Percentiles rank a stretch among this genome's conserved stretches.
These are phyloP conservation scores for Purshia tridentata DNA, from an alignment of 306 rosid species.

Conservation along the genomic window DNA sequence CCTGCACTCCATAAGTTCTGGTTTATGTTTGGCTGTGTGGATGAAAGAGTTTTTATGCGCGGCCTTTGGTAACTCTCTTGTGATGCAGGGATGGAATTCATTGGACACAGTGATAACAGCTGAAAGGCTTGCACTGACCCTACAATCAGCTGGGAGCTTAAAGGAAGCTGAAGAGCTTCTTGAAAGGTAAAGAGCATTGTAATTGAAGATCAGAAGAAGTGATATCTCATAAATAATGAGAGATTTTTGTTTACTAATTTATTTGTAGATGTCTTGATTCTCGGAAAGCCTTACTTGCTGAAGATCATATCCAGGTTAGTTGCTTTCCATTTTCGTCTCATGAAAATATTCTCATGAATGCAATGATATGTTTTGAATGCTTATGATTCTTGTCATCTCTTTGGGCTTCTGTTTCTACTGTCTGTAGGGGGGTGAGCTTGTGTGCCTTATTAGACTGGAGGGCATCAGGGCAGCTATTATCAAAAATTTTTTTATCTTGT, in stretches of 20 bases:
- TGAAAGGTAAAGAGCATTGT: conserved; percentile 53
- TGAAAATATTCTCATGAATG: neutral
- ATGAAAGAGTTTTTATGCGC: neutral
- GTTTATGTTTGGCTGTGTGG: neutral
- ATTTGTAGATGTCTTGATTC: conserved; percentile 65
- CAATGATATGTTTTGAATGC: neutral
- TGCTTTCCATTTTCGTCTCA: conserved; percentile 6
- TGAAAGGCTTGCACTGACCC: conserved; percentile 69
- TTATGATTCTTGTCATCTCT: neutral
- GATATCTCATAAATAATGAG: neutral
- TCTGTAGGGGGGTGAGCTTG: no score
- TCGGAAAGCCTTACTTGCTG: conserved; percentile 62
- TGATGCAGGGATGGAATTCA: conserved; percentile 72
- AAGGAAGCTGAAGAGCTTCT: conserved; percentile 79
- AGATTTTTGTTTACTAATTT: neutral
- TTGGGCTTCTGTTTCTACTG: no score
- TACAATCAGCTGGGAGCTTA: conserved; percentile 51
- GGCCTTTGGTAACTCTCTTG: conserved; percentile 21
- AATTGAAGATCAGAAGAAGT: neutral
- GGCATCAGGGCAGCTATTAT: no score
- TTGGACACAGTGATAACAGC: conserved; percentile 72
- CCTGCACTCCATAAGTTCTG: neutral
- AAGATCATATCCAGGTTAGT: conserved; percentile 72
- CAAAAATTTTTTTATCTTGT: no score
- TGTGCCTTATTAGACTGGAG: no score